A percentile compares a stretch with the other conserved stretches of the same genome.
Evolutionary conservation across 805 yeast species (phyloP).

Genomic region (Candida dajiaensis): DNA sequence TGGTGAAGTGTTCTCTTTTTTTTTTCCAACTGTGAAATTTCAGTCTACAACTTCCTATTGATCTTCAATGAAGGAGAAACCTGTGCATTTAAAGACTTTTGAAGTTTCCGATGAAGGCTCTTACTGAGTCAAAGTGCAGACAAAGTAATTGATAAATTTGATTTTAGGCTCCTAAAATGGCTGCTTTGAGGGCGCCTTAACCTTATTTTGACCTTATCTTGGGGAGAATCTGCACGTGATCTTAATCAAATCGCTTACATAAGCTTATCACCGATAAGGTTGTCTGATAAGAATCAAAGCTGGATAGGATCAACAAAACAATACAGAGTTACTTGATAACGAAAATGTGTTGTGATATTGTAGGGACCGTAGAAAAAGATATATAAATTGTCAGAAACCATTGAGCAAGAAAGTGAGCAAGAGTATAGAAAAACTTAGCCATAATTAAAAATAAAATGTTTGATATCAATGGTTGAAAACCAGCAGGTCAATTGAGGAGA

Average conservation of each 20-base stretch:
- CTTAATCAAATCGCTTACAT: background rate
- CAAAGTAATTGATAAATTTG: no score
- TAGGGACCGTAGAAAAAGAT: background rate
- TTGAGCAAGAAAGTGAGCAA: background rate
- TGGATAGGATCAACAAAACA: background rate
- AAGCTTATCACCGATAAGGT: background rate
- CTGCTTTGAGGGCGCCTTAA: background rate
- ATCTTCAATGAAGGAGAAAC: background rate
- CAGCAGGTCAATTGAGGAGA: background rate
- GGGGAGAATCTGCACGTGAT: no score
- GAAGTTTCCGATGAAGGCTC: no score
- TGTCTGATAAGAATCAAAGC: background rate
- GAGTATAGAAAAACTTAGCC: background rate
- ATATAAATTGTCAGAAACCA: background rate
- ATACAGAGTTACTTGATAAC: background rate
- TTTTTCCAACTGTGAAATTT: background rate
- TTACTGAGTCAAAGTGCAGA: no score
- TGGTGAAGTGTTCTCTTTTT: background rate
- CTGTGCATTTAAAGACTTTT: background rate
- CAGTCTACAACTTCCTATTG: background rate
- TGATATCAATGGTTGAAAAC: background rate
- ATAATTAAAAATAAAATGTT: background rate
- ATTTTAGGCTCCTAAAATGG: background rate
- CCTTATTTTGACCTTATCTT: no score
- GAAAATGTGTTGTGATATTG: background rate